Base-by-base conservation (phyloP, 148 eudicot species). In the Bassia scoparia region DNA sequence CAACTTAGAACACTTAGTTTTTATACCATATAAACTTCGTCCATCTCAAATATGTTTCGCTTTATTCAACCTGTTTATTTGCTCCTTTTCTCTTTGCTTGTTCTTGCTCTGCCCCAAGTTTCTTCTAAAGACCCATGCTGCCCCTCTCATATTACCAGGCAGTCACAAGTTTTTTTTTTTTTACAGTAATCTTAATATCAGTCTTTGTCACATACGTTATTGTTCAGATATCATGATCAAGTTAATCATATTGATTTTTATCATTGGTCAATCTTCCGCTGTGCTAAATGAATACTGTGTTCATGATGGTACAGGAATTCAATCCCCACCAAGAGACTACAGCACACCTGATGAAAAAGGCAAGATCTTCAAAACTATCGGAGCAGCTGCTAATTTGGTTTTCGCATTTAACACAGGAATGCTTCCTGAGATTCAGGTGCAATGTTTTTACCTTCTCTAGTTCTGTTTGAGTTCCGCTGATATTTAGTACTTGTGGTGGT, bases 371-470 rank as follows among this genome's bases (percentile, higher is more conserved):
- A 81, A 88, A 34, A 89, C 92, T 30, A 85, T 96, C 34, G 99
- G 97, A 83, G 99, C 99, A 55, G 62, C 87, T 73, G 92, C 96
- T 61, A 92, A 83, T 76, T 86, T 90, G 73, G 89, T 96, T 53
- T 92, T 96, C 69, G 89, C 94, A 27, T 88, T 89, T 72, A 92
- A 96, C 67, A 92, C 99, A 60, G 99, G 99, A 82, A 96, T 96
- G 99, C 94, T 96, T 78, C 97, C 97, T 3, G 99, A 96, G 84
- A 96, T 96, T 79, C 99, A 96, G 92, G 99, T 92, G 62, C 37
- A 17, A 21, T 5, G 26, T 59, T 58, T 24, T 34, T 49, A 41
- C 5, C 13, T 21, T 38, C 62, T 11, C 7, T 35, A 34, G 50
- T 29, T 17, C 18, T 12, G 7, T 30, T 17, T 49, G 23, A 56